These are phyloP conservation scores for Trametes maxima DNA, from an alignment of 768 basidiomycete species.

Conservation along the genomic window DNA sequence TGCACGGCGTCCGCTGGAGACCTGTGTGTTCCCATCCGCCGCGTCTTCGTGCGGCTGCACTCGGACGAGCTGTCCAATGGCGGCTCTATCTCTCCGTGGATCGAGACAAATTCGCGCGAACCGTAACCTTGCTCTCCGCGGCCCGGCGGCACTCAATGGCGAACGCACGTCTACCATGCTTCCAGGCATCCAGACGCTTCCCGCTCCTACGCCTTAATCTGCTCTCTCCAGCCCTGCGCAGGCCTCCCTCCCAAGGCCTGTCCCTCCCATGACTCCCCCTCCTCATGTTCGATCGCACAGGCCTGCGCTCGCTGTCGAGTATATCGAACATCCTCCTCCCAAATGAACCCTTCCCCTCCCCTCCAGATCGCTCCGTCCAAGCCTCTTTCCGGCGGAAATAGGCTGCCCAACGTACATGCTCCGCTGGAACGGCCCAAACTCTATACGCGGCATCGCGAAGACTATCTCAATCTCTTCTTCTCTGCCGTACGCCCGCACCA, in stretches of 20 bases:
- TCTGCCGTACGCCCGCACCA: background rate
- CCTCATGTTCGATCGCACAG: conserved; percentile 19
- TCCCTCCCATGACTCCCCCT: too few species aligned
- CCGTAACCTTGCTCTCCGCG: conserved; percentile 18
- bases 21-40: conserved; percentile 15
- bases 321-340: background rate
- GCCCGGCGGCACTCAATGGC: conserved; percentile 19
- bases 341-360: conserved; percentile 5
- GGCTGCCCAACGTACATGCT: conserved; percentile 5
- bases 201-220: conserved; percentile 20
- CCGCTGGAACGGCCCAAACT: conserved; percentile 5
- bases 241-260: conserved; percentile 16
- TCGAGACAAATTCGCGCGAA: conserved; percentile 11
- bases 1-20: too few species aligned
- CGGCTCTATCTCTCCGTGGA: conserved; percentile 14
- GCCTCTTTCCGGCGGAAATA: conserved; percentile 14
- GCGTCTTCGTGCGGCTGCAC: conserved; percentile 9
- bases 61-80: conserved; percentile 6
- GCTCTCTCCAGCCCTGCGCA: conserved; percentile 10
- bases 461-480: conserved; percentile 8
- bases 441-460: background rate
- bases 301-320: conserved; percentile 3
- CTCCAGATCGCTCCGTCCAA: background rate
- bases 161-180: conserved; percentile 22
- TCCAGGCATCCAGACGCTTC: conserved; percentile 18